A percentile compares a stretch with the other conserved stretches of the same genome.
Evolutionary conservation across 2,329 filamentous ascomycete species (phyloP).

Genomic region (Cercospora zeina): DNA sequence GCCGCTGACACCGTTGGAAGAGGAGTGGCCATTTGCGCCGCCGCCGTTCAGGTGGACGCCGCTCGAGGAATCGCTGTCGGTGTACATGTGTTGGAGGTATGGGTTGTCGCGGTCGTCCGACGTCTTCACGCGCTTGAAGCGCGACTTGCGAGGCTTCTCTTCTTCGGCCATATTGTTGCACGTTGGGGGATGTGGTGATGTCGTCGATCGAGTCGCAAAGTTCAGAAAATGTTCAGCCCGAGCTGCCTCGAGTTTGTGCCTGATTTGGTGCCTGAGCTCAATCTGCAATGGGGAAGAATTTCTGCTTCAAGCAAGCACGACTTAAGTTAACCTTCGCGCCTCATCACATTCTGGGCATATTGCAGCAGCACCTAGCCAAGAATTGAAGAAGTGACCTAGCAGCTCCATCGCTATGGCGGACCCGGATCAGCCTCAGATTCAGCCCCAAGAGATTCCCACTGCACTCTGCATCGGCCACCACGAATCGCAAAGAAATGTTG

Average conservation of each 20-base stretch:
- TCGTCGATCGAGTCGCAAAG: constrained; percentile 4
- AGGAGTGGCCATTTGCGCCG: constrained; percentile 22
- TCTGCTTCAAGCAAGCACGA: constrained; percentile 7
- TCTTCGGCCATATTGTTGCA: constrained; percentile 49
- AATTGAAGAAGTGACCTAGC: background rate
- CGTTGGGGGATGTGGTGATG: background rate
- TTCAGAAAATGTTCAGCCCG: constrained; percentile 11
- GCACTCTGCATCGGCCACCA: constrained; percentile 73
- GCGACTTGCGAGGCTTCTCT: constrained; percentile 33
- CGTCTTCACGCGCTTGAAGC: constrained; percentile 54
- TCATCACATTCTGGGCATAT: background rate
- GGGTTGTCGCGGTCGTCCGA: constrained; percentile 68
- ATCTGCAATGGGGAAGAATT: constrained; percentile 2
- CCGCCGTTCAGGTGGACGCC: constrained; percentile 34
- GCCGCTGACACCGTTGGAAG: constrained; percentile 2
- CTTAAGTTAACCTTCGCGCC: background rate
- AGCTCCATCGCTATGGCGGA: constrained; percentile 15
- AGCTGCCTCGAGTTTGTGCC: background rate
- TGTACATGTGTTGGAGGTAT: constrained; percentile 87
- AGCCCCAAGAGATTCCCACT: constrained; percentile 43
- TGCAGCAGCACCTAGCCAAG: background rate
- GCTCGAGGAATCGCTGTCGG: constrained; percentile 44
- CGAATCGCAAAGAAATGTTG: constrained; percentile 57
- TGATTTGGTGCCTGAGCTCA: constrained; percentile 2
- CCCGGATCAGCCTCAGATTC: background rate